Evolutionary conservation across 2,329 filamentous ascomycete species (phyloP).

Genomic region (Ascochyta rabiei): DNA sequence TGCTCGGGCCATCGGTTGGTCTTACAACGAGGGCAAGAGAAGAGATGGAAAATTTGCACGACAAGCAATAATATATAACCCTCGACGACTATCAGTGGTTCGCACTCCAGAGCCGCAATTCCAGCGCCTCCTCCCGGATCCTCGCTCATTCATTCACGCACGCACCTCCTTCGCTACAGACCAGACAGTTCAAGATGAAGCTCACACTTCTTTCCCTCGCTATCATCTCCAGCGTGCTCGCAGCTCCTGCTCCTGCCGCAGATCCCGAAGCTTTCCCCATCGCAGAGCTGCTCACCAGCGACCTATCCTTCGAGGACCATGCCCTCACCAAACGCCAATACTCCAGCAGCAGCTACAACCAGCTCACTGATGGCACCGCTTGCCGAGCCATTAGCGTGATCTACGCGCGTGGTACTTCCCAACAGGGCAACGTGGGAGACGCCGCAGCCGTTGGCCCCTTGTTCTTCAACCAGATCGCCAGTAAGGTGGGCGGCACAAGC

Average conservation of each 20-base stretch:
- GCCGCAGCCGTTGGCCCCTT: constrained; percentile 53
- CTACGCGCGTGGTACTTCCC: constrained; percentile 61
- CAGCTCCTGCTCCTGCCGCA: constrained; percentile 13
- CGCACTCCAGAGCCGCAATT: constrained; percentile 1
- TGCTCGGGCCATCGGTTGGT: neutral
- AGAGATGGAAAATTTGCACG: neutral
- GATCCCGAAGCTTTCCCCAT: constrained; percentile 18
- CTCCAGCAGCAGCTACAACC: constrained; percentile 27
- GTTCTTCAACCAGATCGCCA: constrained; percentile 55
- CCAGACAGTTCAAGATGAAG: constrained; percentile 13
- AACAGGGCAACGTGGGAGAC: constrained; percentile 58
- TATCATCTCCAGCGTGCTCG: constrained; percentile 10
- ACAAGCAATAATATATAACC: neutral
- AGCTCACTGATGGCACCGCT: constrained; percentile 29
- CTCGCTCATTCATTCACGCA: neutral
- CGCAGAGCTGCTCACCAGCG: constrained; percentile 11
- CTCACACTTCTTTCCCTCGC: constrained; percentile 17
- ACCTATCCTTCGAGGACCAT: constrained; percentile 17
- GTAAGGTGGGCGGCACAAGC: constrained; percentile 47
- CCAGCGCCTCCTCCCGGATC: neutral
- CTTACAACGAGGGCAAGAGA: neutral
- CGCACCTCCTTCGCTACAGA: neutral
- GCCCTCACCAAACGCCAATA: constrained; percentile 25
- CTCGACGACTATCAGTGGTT: neutral
- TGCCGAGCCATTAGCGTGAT: constrained; percentile 58